Base-by-base conservation (phyloP, 2,329 filamentous ascomycete species). In the Colletotrichum liaoningense region DNA sequence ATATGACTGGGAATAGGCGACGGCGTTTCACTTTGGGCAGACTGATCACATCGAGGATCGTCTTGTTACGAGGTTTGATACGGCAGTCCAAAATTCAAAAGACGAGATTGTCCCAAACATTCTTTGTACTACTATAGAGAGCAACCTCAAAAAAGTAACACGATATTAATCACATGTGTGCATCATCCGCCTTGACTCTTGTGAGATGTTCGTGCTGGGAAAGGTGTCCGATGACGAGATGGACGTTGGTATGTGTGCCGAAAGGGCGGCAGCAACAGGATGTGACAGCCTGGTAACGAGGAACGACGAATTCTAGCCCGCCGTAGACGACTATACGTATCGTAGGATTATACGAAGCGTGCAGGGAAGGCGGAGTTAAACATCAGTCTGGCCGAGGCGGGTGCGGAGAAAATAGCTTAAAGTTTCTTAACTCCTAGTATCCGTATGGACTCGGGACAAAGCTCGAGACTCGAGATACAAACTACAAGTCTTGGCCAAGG, bases 1-100 rank as follows among this genome's bases (percentile, higher is more conserved):
- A 73, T 79, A 79, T 58, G 66, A 69, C 55, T 46, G 38, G 52
- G 54, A 72, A 46, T 55, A 52, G 49, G 62, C 35, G 67, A 24
- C 56, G 70, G 67, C 60, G 60, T 70, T 73, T 65, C 46, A 70
- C 33, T 59, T 30, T 64, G 60, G 30, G 57, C 54, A 42, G 46
- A 24, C 42, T 46, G 65, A 24, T 56, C 30, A 22, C 28, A 63
- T 28, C 9, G 38, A 30, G 30, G 33, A 30, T n/a, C 28, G 55
- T 33, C 52, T 55, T 33, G 46, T 55, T 49, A 49, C 62, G 46
- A 70, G 55, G 54, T 54, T 72, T 22, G 46, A 63, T 22, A 69
- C 16, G 16, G 28, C 59, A 63, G 64, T 42, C 58, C n/a, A 58
- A 69, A 52, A 54, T 54, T 63, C 26, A 63, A 72, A 63, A 60